Evolutionary conservation across 108 stramenopile genomes (phyloP).

Genomic region (Aurantiochytrium sp.): DNA sequence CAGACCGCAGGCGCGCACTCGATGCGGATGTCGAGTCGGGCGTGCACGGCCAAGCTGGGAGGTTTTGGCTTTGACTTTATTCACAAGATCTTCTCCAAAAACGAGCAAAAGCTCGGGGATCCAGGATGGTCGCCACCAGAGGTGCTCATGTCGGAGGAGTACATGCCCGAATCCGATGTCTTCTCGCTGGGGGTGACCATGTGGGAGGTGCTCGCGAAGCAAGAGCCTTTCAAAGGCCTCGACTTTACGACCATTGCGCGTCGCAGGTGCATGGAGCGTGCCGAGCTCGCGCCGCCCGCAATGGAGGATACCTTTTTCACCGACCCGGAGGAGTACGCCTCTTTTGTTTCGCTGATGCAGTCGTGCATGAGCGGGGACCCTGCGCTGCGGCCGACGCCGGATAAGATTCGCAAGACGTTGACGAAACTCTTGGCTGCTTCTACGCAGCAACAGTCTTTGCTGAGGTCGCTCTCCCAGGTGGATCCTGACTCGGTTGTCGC

Average conservation of each 20-base stretch:
- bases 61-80: slow-evolving; percentile 22
- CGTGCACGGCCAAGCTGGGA: neutral
- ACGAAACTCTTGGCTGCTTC: neutral
- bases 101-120: neutral
- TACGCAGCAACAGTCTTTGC: neutral
- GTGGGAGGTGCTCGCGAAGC: slow-evolving; percentile 46
- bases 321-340: neutral
- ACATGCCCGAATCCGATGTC: slow-evolving; percentile 55
- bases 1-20: neutral
- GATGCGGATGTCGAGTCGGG: neutral
- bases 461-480: neutral
- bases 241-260: neutral
- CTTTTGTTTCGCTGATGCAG: neutral
- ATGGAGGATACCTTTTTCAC: neutral
- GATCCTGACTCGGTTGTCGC: neutral
- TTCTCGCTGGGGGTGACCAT: slow-evolving; percentile 55
- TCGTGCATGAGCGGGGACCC: neutral
- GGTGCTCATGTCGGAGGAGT: slow-evolving; percentile 49
- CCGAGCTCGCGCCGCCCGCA: neutral
- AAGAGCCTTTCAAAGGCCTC: neutral
- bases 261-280: neutral
- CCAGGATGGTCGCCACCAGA: slow-evolving; percentile 43
- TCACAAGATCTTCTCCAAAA: neutral
- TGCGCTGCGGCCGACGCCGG: neutral
- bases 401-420: neutral